A percentile compares a stretch with the other conserved stretches of the same genome.
These are phyloP conservation scores for Chytriomyces sp. DNA, from an alignment of 192 early-diverging fungal genomes.

Conservation along the genomic window DNA sequence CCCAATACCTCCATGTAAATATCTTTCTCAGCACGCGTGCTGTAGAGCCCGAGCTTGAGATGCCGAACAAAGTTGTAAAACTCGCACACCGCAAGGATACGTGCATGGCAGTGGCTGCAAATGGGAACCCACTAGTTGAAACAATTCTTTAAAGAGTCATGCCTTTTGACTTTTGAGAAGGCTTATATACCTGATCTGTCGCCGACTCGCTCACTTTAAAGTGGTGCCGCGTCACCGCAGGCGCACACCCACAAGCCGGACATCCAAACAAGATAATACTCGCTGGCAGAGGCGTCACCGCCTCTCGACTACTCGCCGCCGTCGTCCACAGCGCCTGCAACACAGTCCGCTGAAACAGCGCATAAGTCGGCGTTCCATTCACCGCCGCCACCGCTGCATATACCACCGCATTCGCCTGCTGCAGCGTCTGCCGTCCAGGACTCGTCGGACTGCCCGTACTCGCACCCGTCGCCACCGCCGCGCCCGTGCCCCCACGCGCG, in stretches of 20 bases:
- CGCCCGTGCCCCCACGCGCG: neutral
- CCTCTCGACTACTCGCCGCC: neutral
- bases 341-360: conserved; percentile 27
- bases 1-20: conserved; percentile 83
- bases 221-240: conserved; percentile 7
- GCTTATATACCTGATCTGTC: neutral
- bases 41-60: conserved; percentile 84
- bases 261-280: conserved; percentile 4
- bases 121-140: conserved; percentile 57
- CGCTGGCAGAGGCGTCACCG: neutral
- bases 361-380: conserved; percentile 6
- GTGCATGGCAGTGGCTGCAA: conserved; percentile 81
- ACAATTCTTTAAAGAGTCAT: conserved; percentile 31
- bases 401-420: neutral
- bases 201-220: conserved; percentile 50
- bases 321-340: conserved; percentile 14
- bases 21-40: conserved; percentile 73
- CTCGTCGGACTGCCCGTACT: neutral
- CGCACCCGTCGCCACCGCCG: neutral
- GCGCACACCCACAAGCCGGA: conserved; percentile 13
- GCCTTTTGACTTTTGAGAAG: conserved; percentile 44
- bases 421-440: neutral
- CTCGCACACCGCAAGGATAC: conserved; percentile 90
- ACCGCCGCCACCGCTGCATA: neutral
- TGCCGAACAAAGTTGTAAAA: conserved; percentile 96